phyloP scores from a whole-genome alignment of 2,329 filamentous ascomycete species.

The Cercospora sp. region DNA sequence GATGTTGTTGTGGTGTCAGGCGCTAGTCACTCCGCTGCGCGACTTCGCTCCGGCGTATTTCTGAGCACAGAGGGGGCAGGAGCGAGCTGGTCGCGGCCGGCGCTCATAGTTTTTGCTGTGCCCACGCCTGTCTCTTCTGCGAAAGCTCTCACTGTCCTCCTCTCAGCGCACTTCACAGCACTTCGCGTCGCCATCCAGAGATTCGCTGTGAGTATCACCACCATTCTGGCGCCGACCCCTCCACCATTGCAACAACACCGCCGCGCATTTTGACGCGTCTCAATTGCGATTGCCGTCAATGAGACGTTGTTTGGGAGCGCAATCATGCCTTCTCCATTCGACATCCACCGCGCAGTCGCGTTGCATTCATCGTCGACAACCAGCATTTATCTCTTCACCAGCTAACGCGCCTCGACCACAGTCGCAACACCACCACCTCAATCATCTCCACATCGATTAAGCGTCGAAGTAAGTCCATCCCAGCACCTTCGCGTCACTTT shows the following conservation, averaged over 20 bases:
- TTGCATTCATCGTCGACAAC: slow-evolving; percentile 15
- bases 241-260: slow-evolving; percentile 6
- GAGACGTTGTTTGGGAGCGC: slow-evolving; percentile 19
- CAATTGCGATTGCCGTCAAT: not conserved
- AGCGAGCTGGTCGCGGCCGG: not conserved
- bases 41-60: not conserved
- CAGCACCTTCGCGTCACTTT: slow-evolving; percentile 9
- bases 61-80: not conserved
- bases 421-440: slow-evolving; percentile 13
- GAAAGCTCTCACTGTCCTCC: slow-evolving; percentile 9
- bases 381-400: slow-evolving; percentile 17
- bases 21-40: not conserved
- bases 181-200: not conserved
- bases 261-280: slow-evolving; percentile 17
- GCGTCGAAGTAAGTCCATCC: slow-evolving; percentile 24
- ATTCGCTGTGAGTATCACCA: slow-evolving; percentile 10
- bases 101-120: not conserved
- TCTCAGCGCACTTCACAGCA: slow-evolving; percentile 9
- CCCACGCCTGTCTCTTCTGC: not conserved
- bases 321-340: slow-evolving; percentile 11
- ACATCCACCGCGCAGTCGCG: slow-evolving; percentile 9
- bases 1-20: not conserved
- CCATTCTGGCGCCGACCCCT: not conserved
- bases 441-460: slow-evolving; percentile 17
- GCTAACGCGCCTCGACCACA: slow-evolving; percentile 10